phyloP scores from a whole-genome alignment of 176 grass and related monocot species.

The Calamus simplicifolius region DNA sequence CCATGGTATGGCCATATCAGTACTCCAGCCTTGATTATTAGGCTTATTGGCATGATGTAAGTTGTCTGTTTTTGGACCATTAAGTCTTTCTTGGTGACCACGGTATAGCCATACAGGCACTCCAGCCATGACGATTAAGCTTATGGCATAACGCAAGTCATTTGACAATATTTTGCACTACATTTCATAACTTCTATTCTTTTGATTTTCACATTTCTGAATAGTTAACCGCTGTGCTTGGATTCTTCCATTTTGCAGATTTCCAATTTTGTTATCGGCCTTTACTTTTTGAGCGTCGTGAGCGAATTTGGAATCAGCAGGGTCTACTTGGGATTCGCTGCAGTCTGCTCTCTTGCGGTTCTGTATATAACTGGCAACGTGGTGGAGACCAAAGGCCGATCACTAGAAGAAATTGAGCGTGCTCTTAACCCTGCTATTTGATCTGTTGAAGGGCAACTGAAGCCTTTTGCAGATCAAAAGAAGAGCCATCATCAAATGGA shows the following conservation, averaged over 20 bases:
- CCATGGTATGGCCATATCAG: too few species aligned
- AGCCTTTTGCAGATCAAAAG: too few species aligned
- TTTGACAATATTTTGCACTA: neutral
- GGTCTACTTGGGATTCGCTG: conserved; percentile 79
- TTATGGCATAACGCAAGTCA: too few species aligned
- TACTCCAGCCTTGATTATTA: too few species aligned
- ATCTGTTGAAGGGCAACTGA: neutral
- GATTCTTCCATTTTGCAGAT: conserved; percentile 32
- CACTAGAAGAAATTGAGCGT: conserved; percentile 86
- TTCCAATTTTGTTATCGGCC: conserved; percentile 87
- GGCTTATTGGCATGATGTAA: too few species aligned
- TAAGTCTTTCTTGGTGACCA: too few species aligned
- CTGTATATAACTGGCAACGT: conserved; percentile 83
- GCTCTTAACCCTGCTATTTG: conserved; percentile 33
- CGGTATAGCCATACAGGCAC: too few species aligned
- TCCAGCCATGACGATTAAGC: too few species aligned
- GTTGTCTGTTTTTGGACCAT: too few species aligned
- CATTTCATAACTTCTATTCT: neutral
- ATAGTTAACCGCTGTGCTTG: too few species aligned
- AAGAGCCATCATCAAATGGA: too few species aligned
- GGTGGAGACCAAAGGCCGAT: conserved; percentile 85
- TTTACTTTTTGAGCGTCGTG: conserved; percentile 94
- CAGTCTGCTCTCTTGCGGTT: conserved; percentile 67
- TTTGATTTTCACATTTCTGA: neutral
- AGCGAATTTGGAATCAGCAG: conserved; percentile 74